These are phyloP conservation scores for Debaryomycetaceae sp. DNA, from an alignment of 1,139 yeast species.

Conservation along the genomic window DNA sequence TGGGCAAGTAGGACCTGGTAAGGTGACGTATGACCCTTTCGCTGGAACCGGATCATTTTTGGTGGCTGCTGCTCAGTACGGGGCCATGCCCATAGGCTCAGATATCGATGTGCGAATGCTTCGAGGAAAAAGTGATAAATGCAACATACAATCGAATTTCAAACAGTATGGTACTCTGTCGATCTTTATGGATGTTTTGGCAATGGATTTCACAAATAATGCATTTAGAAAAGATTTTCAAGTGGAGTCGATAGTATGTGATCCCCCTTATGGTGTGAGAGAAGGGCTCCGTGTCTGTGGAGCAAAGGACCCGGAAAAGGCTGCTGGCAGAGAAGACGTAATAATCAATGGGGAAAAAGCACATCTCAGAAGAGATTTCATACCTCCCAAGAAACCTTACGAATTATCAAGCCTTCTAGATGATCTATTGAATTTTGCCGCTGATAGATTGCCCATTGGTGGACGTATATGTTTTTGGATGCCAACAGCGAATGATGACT, in stretches of 20 bases:
- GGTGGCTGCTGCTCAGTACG: conserved; percentile 83
- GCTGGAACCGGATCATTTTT: conserved; percentile 96
- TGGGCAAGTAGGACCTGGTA: conserved; percentile 66
- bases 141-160: conserved; percentile 64
- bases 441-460: conserved; percentile 62
- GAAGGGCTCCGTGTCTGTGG: conserved; percentile 95
- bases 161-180: conserved; percentile 62
- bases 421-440: conserved; percentile 72
- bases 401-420: conserved; percentile 71
- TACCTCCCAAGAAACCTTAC: conserved; percentile 91
- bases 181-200: conserved; percentile 68
- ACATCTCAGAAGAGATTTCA: conserved; percentile 72
- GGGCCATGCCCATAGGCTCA: conserved; percentile 79
- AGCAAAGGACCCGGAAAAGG: conserved; percentile 57
- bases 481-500: conserved; percentile 95
- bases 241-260: conserved; percentile 85
- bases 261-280: conserved; percentile 97
- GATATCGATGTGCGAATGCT: conserved; percentile 88
- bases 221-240: conserved; percentile 61
- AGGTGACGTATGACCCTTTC: conserved; percentile 87
- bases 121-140: conserved; percentile 58
- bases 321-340: conserved; percentile 64
- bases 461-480: conserved; percentile 95
- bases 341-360: conserved; percentile 78
- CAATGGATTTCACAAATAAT: conserved; percentile 94